Percentiles rank a stretch among this genome's conserved stretches.
Conservation (phyloP, 768 basidiomycete genomes). For the Tylopilus balloui region DNA sequence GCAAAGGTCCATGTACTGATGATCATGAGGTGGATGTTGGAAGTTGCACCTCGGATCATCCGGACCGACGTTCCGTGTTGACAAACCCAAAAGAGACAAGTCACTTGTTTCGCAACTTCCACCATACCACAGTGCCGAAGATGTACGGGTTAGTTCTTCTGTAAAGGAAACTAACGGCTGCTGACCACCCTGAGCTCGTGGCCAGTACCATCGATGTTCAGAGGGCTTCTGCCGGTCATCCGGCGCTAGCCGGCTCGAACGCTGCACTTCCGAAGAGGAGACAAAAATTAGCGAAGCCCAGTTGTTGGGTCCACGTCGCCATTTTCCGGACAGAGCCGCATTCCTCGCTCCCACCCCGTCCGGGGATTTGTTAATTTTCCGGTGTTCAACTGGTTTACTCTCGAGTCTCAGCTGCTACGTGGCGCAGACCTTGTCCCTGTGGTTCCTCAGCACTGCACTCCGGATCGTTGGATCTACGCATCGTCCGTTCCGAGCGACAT, state of each 20-base stretch:
- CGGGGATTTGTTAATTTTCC: no score
- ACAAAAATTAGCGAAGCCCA: neutral
- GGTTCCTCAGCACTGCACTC: neutral
- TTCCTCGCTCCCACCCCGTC: neutral
- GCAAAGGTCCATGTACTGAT: no score
- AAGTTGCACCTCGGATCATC: no score
- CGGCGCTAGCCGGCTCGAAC: neutral
- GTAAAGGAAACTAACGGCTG: neutral
- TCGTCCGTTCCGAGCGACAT: no score
- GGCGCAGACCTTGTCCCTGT: no score
- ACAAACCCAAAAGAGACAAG: no score
- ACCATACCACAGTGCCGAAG: neutral
- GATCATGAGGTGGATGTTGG: no score
- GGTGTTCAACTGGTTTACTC: no score
- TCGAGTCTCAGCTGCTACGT: no score
- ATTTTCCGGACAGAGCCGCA: neutral
- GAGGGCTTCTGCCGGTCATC: neutral
- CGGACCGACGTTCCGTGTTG: no score
- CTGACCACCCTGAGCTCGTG: neutral
- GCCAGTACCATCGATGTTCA: neutral
- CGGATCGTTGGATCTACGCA: no score
- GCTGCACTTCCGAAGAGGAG: neutral
- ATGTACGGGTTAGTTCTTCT: neutral
- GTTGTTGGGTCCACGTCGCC: neutral
- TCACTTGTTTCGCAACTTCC: no score